Base-by-base conservation (phyloP, 352 stramenopile genomes). In the Ophiocytium majus region DNA sequence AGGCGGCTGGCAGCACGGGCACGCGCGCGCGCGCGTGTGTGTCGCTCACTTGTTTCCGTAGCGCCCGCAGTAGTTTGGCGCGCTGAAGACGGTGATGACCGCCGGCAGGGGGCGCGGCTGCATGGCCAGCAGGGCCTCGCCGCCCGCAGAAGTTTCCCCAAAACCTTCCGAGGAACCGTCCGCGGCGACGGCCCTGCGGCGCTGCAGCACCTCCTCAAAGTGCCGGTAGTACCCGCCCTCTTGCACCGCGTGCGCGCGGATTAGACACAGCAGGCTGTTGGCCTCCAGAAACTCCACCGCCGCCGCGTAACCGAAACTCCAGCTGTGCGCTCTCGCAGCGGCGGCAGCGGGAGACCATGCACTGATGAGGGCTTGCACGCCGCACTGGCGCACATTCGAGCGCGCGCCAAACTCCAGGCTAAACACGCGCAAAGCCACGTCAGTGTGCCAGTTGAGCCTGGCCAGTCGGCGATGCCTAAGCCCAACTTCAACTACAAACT, bases 1-100 rank as follows among this genome's bases (percentile, higher is more conserved):
- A n/a, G n/a, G n/a, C n/a, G n/a, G n/a, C n/a, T n/a, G n/a, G n/a
- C n/a, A n/a, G n/a, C n/a, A n/a, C n/a, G n/a, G n/a, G n/a, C n/a
- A n/a, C n/a, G n/a, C n/a, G n/a, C 64, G 64, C 64, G 32, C 64
- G n/a, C n/a, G n/a, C n/a, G n/a, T n/a, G n/a, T n/a, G 64, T 23
- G n/a, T 5, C 32, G 0, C 95, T 1, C 95, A 96, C 79, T 98
- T 94, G 92, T 99, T 99, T 31, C 96, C 96, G 89, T 93, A 94
- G 80, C 91, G 78, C 88, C 98, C 95, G 82, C 95, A 98, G 88
- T 98, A 98, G 84, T 98, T 98, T 0, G 95, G 94, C 1, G 96
- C 95, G 31, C 92, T 97, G 90, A 98, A 98, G 0, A 98, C 92
- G 0, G 95, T 98, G 66, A 98, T 93, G 23, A 98, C 88, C 23